Evolutionary conservation across 2,329 filamentous ascomycete genomes (phyloP).

Genomic region (Coleophoma crateriformis): DNA sequence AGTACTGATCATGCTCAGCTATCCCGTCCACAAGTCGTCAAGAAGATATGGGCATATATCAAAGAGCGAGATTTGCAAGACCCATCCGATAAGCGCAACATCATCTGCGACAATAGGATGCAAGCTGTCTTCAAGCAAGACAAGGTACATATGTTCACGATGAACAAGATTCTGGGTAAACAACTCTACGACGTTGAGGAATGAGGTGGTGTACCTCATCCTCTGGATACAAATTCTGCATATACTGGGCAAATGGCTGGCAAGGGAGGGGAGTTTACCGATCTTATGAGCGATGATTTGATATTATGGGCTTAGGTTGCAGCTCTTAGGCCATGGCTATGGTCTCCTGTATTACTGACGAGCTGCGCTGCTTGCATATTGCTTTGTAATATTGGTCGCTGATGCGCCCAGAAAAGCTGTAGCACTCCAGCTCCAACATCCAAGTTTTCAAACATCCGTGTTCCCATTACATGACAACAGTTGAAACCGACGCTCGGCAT

Average conservation of each 20-base stretch:
- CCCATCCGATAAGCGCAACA: constrained; percentile 85
- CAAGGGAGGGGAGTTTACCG: background rate
- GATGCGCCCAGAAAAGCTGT: no score
- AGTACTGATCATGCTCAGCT: constrained; percentile 47
- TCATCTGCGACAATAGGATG: constrained; percentile 87
- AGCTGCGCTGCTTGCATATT: no score
- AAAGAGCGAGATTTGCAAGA: constrained; percentile 85
- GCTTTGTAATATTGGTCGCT: no score
- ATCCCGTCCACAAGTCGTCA: constrained; percentile 91
- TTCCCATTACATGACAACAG: background rate
- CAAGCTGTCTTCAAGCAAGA: constrained; percentile 87
- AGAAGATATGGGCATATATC: constrained; percentile 94
- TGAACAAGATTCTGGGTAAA: constrained; percentile 92
- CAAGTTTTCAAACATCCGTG: no score
- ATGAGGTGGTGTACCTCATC: constrained; percentile 3
- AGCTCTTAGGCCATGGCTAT: no score
- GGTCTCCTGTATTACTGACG: no score
- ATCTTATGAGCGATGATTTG: background rate
- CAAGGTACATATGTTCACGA: constrained; percentile 96
- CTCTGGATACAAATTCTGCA: background rate
- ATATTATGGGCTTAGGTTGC: no score
- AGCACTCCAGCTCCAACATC: no score
- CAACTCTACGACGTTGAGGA: constrained; percentile 86
- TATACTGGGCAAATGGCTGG: background rate
- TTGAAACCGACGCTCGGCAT: background rate